Percentiles rank a stretch among this genome's conserved stretches.
Evolutionary conservation across 202 grass and related monocot species (phyloP).

Genomic region (Carex arenaria): DNA sequence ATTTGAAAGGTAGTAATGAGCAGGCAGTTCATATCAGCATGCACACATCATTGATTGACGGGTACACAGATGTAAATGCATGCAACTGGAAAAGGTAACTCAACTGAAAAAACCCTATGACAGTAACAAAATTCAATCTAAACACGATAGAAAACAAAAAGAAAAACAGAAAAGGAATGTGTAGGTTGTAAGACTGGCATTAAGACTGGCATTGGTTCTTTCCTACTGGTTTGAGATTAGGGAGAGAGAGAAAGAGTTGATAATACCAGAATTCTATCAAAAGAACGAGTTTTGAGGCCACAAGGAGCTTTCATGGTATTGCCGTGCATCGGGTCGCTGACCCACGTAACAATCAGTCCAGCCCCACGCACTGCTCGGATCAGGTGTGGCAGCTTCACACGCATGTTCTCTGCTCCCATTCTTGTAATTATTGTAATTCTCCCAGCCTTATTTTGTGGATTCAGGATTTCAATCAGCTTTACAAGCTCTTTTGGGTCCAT

Average conservation of each 20-base stretch:
- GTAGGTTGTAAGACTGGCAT: background rate
- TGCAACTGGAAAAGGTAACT: background rate
- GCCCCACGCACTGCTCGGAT: conserved; percentile 74
- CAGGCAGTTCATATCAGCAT: background rate
- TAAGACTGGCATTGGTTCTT: background rate
- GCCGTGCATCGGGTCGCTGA: conserved; percentile 87
- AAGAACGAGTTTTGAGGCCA: conserved; percentile 79
- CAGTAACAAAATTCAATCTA: background rate
- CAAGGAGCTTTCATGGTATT: conserved; percentile 90
- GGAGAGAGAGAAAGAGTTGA: background rate
- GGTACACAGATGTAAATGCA: background rate
- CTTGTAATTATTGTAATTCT: conserved; percentile 71
- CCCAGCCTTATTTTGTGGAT: conserved; percentile 74
- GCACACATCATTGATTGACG: background rate
- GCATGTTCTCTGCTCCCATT: conserved; percentile 95
- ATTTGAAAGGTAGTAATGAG: background rate
- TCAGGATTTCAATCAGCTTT: conserved; percentile 73
- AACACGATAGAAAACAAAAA: background rate
- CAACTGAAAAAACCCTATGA: background rate
- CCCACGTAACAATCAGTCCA: conserved; percentile 81
- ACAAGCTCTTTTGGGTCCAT: conserved; percentile 80
- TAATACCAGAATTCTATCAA: conserved; percentile 74
- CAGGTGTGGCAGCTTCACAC: conserved; percentile 72
- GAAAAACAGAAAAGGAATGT: background rate
- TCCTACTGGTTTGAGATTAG: background rate